Evolutionary conservation across 305 asterid species (phyloP).

Genomic region (Fraxinus floribunda): DNA sequence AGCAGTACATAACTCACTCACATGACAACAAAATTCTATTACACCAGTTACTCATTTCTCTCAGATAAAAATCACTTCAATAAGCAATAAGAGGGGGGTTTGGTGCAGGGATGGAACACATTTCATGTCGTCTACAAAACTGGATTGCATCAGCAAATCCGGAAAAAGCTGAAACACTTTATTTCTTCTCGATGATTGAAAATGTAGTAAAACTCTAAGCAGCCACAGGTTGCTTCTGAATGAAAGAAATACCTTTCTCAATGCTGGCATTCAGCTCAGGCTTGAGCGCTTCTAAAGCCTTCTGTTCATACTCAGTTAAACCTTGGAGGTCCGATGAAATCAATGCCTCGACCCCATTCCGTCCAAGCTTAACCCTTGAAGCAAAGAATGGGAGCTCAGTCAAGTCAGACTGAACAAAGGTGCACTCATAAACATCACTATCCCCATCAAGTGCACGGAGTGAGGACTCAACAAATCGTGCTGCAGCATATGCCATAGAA

Average conservation of each 20-base stretch:
- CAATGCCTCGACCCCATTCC: constrained; percentile 73
- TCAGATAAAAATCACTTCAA: constrained; percentile 10
- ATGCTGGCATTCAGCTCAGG: constrained; percentile 76
- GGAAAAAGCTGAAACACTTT: constrained; percentile 29
- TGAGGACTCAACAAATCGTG: constrained; percentile 68
- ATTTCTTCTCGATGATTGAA: constrained; percentile 34
- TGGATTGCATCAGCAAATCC: constrained; percentile 36
- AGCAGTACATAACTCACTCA: not conserved
- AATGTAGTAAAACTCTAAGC: constrained; percentile 36
- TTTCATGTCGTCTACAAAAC: constrained; percentile 51
- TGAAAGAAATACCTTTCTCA: constrained; percentile 75
- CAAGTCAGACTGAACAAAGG: constrained; percentile 62
- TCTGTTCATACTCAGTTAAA: constrained; percentile 64
- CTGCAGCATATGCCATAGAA: constrained; percentile 75
- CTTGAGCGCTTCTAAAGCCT: constrained; percentile 76
- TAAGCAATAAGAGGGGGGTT: constrained; percentile 6
- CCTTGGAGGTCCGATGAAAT: constrained; percentile 66
- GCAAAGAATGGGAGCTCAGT: constrained; percentile 87
- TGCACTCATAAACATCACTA: constrained; percentile 73
- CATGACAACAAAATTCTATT: not conserved
- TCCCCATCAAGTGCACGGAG: constrained; percentile 88
- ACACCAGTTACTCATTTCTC: constrained; percentile 14
- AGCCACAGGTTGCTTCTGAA: constrained; percentile 61
- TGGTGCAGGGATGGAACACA: not conserved
- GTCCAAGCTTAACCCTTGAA: constrained; percentile 76